Conservation (phyloP, 1,284 basidiomycete species). For the Boletus sp. region DNA sequence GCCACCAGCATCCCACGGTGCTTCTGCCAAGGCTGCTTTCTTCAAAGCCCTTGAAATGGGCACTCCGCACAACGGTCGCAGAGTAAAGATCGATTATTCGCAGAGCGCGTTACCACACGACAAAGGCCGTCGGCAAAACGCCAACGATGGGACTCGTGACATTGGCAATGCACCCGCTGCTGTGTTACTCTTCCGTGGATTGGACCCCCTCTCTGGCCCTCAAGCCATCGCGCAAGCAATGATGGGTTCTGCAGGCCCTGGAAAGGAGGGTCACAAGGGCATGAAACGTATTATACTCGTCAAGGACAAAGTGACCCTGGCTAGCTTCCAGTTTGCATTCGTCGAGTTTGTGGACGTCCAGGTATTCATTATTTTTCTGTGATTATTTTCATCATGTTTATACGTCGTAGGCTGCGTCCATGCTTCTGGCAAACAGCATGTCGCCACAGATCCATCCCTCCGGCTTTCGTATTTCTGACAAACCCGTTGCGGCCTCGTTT, state of each 20-base stretch:
- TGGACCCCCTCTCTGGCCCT: constrained; percentile 82
- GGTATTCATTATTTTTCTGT: constrained; percentile 40
- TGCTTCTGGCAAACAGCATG: constrained; percentile 76
- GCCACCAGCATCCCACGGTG: constrained; percentile 76
- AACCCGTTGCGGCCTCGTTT: constrained; percentile 84
- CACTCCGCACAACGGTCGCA: constrained; percentile 61
- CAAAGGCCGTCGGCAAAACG: constrained; percentile 55
- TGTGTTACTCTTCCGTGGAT: constrained; percentile 80
- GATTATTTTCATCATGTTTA: constrained; percentile 13
- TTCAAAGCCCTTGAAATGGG: constrained; percentile 67
- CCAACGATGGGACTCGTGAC: constrained; percentile 90
- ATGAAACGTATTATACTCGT: constrained; percentile 84
- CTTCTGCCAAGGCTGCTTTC: constrained; percentile 62
- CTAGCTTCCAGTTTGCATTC: constrained; percentile 89
- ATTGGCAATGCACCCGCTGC: constrained; percentile 81
- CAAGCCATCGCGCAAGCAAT: constrained; percentile 80
- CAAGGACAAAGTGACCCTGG: constrained; percentile 78
- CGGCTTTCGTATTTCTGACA: constrained; percentile 83
- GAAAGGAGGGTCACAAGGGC: constrained; percentile 72
- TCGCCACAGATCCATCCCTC: constrained; percentile 79
- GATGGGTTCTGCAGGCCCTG: constrained; percentile 60
- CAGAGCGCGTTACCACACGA: constrained; percentile 72
- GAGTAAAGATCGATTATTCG: constrained; percentile 90
- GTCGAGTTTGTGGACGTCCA: constrained; percentile 83
- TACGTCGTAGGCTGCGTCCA: constrained; percentile 55